Evolutionary conservation across 352 stramenopile genomes (phyloP).

Genomic region (Globisporangium takayamanum): DNA sequence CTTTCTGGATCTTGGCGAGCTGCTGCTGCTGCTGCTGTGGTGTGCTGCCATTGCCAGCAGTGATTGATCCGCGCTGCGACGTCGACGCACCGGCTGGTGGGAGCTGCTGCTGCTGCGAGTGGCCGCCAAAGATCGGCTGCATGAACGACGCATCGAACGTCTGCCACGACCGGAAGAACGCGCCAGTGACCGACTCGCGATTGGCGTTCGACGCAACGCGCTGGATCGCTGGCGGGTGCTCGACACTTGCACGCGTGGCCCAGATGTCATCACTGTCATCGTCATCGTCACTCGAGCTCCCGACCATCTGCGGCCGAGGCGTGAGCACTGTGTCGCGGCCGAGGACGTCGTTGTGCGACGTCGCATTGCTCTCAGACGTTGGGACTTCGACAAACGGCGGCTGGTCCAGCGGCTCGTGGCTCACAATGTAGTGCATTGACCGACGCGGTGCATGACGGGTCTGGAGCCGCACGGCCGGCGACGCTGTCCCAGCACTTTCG

Average conservation of each 20-base stretch:
- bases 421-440: slow-evolving; percentile 52
- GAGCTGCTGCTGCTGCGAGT: slow-evolving; percentile 21
- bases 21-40: slow-evolving; percentile 17
- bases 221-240: slow-evolving; percentile 21
- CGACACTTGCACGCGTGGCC: neutral
- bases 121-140: slow-evolving; percentile 75
- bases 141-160: slow-evolving; percentile 73
- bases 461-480: slow-evolving; percentile 8
- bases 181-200: slow-evolving; percentile 41
- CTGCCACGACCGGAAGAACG: slow-evolving; percentile 77
- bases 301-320: slow-evolving; percentile 63
- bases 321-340: slow-evolving; percentile 43
- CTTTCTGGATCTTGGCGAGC: neutral
- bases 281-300: slow-evolving; percentile 44
- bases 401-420: slow-evolving; percentile 17
- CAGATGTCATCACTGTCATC: slow-evolving; percentile 22
- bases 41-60: slow-evolving; percentile 4
- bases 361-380: slow-evolving; percentile 17
- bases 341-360: slow-evolving; percentile 20
- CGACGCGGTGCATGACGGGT: slow-evolving; percentile 30
- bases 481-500: slow-evolving; percentile 7
- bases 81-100: slow-evolving; percentile 5
- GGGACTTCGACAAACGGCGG: slow-evolving; percentile 15
- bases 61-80: neutral
- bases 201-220: slow-evolving; percentile 21